These are phyloP conservation scores for Magnaporthales sp. DNA, from an alignment of 2,329 filamentous ascomycete genomes.

Conservation along the genomic window DNA sequence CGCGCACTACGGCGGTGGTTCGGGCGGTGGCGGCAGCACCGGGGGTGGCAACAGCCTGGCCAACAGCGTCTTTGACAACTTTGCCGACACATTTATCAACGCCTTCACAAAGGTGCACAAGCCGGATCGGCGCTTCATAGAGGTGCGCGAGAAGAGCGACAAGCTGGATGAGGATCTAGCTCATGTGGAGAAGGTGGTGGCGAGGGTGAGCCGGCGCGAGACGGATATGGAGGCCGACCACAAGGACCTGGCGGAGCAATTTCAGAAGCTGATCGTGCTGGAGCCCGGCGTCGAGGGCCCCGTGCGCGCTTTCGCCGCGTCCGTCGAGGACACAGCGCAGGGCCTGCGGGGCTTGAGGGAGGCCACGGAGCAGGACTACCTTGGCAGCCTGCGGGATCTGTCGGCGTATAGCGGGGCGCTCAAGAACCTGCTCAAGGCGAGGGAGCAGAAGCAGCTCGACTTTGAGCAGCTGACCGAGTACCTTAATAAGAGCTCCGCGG, in stretches of 20 bases:
- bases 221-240: slow-evolving; percentile 83
- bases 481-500: slow-evolving; percentile 78
- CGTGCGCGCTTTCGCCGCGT: slow-evolving; percentile 78
- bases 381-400: slow-evolving; percentile 90
- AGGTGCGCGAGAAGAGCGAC: slow-evolving; percentile 84
- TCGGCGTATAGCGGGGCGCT: slow-evolving; percentile 84
- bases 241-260: slow-evolving; percentile 83
- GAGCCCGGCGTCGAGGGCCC: slow-evolving; percentile 80
- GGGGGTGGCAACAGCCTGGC: slow-evolving; percentile 28
- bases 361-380: slow-evolving; percentile 89
- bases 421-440: slow-evolving; percentile 80
- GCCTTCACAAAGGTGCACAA: slow-evolving; percentile 96
- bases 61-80: slow-evolving; percentile 71
- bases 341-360: slow-evolving; percentile 78
- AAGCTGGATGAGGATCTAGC: slow-evolving; percentile 90
- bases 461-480: slow-evolving; percentile 95
- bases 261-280: slow-evolving; percentile 82
- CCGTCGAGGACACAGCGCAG: slow-evolving; percentile 72
- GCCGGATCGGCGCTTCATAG: slow-evolving; percentile 87
- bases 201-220: slow-evolving; percentile 80
- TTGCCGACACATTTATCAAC: slow-evolving; percentile 94
- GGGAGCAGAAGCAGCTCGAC: slow-evolving; percentile 96
- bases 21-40: slow-evolving; percentile 41
- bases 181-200: slow-evolving; percentile 93
- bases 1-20: slow-evolving; percentile 31